Conservation (phyloP, 331 rosid genomes). For the Prunus yedoensis region DNA sequence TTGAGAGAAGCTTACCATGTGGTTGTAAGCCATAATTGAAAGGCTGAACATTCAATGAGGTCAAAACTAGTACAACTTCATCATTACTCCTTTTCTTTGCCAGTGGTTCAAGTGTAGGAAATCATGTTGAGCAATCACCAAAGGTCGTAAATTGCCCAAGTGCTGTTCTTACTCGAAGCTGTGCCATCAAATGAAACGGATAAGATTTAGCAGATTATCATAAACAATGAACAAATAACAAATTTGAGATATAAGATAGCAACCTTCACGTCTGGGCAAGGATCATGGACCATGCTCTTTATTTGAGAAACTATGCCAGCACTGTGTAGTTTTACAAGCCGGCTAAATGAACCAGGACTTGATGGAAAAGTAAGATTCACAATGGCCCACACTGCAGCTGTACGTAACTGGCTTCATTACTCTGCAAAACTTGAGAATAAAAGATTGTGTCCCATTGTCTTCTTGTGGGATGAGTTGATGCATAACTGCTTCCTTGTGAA, state of each 20-base stretch:
- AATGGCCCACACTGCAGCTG: conserved; percentile 67
- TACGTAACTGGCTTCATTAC: conserved; percentile 59
- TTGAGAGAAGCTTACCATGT: conserved; percentile 44
- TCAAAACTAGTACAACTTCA: conserved; percentile 31
- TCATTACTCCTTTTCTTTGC: conserved; percentile 17
- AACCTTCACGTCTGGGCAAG: conserved; percentile 81
- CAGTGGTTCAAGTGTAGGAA: conserved; percentile 9
- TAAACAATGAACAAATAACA: background rate
- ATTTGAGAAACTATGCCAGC: conserved; percentile 71
- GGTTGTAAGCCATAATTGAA: conserved; percentile 35
- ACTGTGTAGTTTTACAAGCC: conserved; percentile 50
- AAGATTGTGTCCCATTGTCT: conserved; percentile 44
- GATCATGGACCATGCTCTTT: conserved; percentile 71
- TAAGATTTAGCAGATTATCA: conserved; percentile 11
- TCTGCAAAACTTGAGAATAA: conserved; percentile 62
- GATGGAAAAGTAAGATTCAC: conserved; percentile 68
- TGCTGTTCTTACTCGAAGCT: conserved; percentile 72
- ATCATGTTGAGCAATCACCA: conserved; percentile 45
- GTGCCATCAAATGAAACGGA: conserved; percentile 27
- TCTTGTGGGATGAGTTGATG: conserved; percentile 52
- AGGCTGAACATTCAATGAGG: conserved; percentile 28
- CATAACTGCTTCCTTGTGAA: conserved; percentile 80
- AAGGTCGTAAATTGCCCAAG: conserved; percentile 54
- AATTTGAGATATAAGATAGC: conserved; percentile 21
- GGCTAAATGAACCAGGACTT: conserved; percentile 49